A percentile compares a stretch with the other conserved stretches of the same genome.
phyloP scores from a whole-genome alignment of 2,329 filamentous ascomycete species.

The Epichloe sp. region DNA sequence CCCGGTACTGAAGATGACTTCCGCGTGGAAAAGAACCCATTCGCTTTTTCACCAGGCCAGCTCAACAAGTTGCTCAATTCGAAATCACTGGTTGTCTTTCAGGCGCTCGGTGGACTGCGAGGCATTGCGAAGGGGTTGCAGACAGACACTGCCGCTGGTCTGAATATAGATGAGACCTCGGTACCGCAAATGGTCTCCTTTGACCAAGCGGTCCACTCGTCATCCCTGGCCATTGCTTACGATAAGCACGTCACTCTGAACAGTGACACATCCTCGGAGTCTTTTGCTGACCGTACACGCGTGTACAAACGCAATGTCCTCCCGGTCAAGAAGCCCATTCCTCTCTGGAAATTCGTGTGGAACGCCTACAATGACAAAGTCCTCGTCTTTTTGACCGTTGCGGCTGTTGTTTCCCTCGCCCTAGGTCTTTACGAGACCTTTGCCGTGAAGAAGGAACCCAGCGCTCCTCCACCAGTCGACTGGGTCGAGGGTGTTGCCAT shows the following conservation, averaged over 20 bases:
- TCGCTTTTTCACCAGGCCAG: conserved; percentile 73
- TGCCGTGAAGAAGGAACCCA: conserved; percentile 30
- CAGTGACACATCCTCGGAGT: conserved; percentile 10
- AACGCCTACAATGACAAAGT: conserved; percentile 63
- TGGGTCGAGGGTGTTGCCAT: conserved; percentile 59
- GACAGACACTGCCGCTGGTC: conserved; percentile 49
- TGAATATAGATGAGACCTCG: conserved; percentile 55
- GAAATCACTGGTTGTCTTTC: conserved; percentile 62
- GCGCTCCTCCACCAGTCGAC: conserved; percentile 45
- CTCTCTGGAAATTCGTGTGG: conserved; percentile 51
- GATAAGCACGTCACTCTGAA: conserved; percentile 9
- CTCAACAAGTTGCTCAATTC: conserved; percentile 69
- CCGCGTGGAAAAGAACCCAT: conserved; percentile 61
- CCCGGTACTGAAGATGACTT: conserved; percentile 61
- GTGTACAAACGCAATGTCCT: conserved; percentile 38
- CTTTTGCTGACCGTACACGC: conserved; percentile 16
- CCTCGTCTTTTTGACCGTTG: conserved; percentile 54
- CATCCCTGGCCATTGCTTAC: background rate
- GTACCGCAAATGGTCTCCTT: conserved; percentile 55
- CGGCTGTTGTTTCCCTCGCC: conserved; percentile 54
- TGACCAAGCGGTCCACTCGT: conserved; percentile 35
- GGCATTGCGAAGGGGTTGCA: conserved; percentile 64
- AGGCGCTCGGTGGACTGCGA: conserved; percentile 57
- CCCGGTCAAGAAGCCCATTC: conserved; percentile 49
- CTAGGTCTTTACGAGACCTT: conserved; percentile 59